Evolutionary conservation across 768 basidiomycete genomes (phyloP).

Genomic region (Psilocybe sp.): DNA sequence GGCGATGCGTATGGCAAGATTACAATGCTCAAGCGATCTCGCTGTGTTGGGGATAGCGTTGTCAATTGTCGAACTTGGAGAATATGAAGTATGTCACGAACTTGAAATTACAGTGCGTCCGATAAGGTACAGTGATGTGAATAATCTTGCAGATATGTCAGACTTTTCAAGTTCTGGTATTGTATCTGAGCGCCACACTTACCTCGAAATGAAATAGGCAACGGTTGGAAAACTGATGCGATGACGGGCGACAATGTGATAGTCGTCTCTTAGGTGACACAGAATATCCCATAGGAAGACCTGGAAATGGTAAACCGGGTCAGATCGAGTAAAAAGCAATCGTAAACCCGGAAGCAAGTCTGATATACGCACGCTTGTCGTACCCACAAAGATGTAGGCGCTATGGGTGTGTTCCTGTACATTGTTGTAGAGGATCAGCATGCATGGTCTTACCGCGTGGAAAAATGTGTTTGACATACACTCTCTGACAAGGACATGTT

Average conservation of each 20-base stretch:
- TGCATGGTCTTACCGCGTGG: constrained; percentile 3
- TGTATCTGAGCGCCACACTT: not conserved
- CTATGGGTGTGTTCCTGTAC: constrained; percentile 2
- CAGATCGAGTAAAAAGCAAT: too few species aligned
- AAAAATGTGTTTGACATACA: too few species aligned
- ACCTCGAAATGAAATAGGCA: constrained; percentile 8
- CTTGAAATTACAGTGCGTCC: too few species aligned
- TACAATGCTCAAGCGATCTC: too few species aligned
- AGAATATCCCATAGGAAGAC: constrained; percentile 12
- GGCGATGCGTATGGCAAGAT: too few species aligned
- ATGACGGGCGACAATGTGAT: constrained; percentile 3
- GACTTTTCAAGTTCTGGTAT: too few species aligned
- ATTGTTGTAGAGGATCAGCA: constrained; percentile 6
- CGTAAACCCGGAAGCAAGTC: not conserved
- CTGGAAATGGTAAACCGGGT: not conserved
- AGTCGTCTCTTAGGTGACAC: constrained; percentile 5
- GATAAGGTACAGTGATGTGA: too few species aligned
- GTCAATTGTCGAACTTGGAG: too few species aligned
- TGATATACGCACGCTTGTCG: constrained; percentile 2
- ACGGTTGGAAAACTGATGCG: constrained; percentile 1
- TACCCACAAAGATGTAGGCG: constrained; percentile 6
- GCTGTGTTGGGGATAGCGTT: too few species aligned
- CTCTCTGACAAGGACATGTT: too few species aligned
- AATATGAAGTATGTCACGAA: too few species aligned
- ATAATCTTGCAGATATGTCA: too few species aligned